A percentile compares a stretch with the other conserved stretches of the same genome.
These are phyloP conservation scores for Pilasporangium apinafurcum DNA, from an alignment of 352 stramenopile species.

Conservation along the genomic window DNA sequence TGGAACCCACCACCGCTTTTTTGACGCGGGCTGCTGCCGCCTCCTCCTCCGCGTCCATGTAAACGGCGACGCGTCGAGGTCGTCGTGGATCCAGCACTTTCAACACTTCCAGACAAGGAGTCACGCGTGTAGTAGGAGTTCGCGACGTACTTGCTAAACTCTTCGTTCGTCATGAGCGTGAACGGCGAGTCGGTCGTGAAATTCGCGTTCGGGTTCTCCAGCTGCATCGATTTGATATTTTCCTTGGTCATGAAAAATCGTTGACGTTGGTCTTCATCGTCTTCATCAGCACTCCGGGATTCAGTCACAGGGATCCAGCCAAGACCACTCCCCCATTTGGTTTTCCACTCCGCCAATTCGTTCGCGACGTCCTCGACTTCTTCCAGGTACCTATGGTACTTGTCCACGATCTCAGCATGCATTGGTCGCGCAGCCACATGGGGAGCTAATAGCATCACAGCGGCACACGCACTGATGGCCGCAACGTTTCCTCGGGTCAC, in stretches of 20 bases:
- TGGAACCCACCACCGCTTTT: no score
- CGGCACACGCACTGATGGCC: no score
- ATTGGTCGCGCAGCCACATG: constrained; percentile 9
- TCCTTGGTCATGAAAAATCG: constrained; percentile 16
- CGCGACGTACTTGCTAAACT: constrained; percentile 16
- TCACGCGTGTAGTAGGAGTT: constrained; percentile 6
- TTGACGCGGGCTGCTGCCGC: no score
- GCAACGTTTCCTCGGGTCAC: no score
- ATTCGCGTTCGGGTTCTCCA: constrained; percentile 10
- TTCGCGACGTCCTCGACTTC: constrained; percentile 27
- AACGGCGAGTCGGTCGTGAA: constrained; percentile 28
- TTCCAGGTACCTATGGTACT: constrained; percentile 45
- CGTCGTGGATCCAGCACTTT: no score
- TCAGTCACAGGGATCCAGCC: constrained; percentile 12
- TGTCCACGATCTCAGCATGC: constrained; percentile 11
- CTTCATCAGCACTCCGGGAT: constrained; percentile 14
- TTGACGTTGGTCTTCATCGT: constrained; percentile 21
- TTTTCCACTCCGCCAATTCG: constrained; percentile 43
- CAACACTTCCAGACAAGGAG: not conserved
- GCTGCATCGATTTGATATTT: constrained; percentile 2
- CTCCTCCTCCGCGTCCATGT: no score
- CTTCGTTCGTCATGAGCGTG: constrained; percentile 19
- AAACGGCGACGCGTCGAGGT: no score
- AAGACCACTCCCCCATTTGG: constrained; percentile 17
- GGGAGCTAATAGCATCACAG: no score